A percentile compares a stretch with the other conserved stretches of the same genome.
These are phyloP conservation scores for Limnomonas spitsbergensis DNA, from an alignment of 139 green algal genomes.

Conservation along the genomic window DNA sequence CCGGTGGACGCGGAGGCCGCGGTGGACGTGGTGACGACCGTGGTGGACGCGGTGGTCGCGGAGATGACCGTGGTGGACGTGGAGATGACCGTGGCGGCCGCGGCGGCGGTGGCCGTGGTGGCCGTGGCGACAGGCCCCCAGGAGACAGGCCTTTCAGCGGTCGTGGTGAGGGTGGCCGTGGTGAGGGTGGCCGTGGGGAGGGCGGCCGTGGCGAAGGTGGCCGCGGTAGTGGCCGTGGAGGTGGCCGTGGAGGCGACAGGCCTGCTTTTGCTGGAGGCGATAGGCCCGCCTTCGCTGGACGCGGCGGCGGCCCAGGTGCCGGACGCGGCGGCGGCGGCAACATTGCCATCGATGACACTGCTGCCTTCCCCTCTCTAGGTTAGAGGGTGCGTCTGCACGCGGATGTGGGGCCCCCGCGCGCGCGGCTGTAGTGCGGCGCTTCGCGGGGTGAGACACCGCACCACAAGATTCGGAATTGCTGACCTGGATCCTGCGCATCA, in stretches of 20 bases:
- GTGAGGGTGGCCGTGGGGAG: conserved; percentile 16
- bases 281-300: background rate
- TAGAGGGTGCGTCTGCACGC: background rate
- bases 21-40: conserved; percentile 20
- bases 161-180: conserved; percentile 26
- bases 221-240: conserved; percentile 15
- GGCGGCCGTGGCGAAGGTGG: conserved; percentile 10
- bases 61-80: conserved; percentile 18
- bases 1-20: background rate
- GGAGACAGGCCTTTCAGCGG: background rate
- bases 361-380: conserved; percentile 11
- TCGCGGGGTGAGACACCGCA: too few relatives aligned
- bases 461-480: too few relatives aligned
- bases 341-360: conserved; percentile 14
- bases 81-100: conserved; percentile 19
- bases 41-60: conserved; percentile 18
- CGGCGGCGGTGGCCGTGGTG: background rate
- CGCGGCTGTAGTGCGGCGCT: too few relatives aligned
- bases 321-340: background rate
- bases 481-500: too few relatives aligned
- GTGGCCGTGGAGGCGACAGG: conserved; percentile 12
- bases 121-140: too few relatives aligned
- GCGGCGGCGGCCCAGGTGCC: background rate
- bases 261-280: conserved; percentile 14
- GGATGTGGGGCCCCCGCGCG: too few relatives aligned